phyloP scores from a whole-genome alignment of 1,139 yeast species.

The Yamadazyma membranifaciens region DNA sequence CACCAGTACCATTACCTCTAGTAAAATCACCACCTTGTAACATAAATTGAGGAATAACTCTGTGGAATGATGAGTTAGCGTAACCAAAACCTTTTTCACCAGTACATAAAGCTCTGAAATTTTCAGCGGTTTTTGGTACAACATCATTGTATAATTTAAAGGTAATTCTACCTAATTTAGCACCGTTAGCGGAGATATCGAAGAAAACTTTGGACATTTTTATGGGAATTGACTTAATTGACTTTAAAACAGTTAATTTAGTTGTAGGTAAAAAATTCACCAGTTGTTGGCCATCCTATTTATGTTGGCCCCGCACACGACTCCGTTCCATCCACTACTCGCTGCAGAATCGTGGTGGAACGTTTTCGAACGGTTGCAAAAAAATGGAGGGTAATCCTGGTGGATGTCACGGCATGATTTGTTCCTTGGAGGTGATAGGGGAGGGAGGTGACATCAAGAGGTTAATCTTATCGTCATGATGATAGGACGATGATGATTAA shows the following conservation, averaged over 20 bases:
- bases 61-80: constrained; percentile 92
- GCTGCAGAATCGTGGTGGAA: background rate
- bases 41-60: constrained; percentile 98
- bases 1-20: constrained; percentile 93
- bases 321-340: background rate
- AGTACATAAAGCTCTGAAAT: constrained; percentile 95
- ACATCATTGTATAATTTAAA: constrained; percentile 83
- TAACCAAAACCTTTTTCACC: constrained; percentile 98
- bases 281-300: background rate
- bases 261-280: background rate
- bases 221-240: background rate
- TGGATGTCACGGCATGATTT: no score
- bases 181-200: constrained; percentile 70
- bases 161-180: constrained; percentile 32
- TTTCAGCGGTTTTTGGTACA: constrained; percentile 97
- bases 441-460: no score
- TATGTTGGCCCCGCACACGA: constrained; percentile 1
- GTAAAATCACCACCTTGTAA: constrained; percentile 99
- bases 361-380: background rate
- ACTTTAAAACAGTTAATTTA: background rate
- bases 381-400: no score
- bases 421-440: no score
- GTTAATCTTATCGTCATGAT: no score
- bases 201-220: constrained; percentile 66
- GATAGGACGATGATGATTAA: no score